These are phyloP conservation scores for Cryptomeria japonica DNA, from an alignment of 75 land plant species.

Conservation along the genomic window DNA sequence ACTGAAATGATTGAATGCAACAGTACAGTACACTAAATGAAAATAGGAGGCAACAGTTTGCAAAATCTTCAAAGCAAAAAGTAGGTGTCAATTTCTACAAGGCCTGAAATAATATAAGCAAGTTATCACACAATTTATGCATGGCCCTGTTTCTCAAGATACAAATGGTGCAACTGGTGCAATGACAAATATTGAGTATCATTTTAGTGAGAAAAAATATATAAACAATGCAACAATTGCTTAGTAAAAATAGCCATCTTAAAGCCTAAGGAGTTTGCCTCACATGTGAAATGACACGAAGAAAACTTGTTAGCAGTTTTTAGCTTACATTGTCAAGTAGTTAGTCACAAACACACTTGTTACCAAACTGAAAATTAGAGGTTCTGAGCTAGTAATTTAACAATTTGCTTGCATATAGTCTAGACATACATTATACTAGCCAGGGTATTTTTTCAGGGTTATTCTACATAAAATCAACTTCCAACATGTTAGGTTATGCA, in stretches of 20 bases:
- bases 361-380: neutral
- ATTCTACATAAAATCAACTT: no score
- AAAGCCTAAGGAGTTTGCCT: neutral
- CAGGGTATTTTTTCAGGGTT: no score
- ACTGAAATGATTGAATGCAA: neutral
- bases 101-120: neutral
- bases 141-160: neutral
- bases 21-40: neutral
- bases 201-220: neutral
- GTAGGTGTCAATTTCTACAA: slow-evolving; percentile 3
- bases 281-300: neutral
- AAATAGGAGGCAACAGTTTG: neutral
- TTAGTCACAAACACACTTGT: neutral
- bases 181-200: neutral
- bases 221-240: neutral
- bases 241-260: neutral
- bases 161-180: neutral
- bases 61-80: neutral
- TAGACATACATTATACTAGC: no score
- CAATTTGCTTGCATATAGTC: neutral
- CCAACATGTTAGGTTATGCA: no score
- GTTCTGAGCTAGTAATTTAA: neutral
- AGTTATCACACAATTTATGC: neutral
- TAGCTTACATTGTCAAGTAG: neutral
- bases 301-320: neutral